Evolutionary conservation across 257 asterid genomes (phyloP).

Genomic region (Nicotiana noctiflora): DNA sequence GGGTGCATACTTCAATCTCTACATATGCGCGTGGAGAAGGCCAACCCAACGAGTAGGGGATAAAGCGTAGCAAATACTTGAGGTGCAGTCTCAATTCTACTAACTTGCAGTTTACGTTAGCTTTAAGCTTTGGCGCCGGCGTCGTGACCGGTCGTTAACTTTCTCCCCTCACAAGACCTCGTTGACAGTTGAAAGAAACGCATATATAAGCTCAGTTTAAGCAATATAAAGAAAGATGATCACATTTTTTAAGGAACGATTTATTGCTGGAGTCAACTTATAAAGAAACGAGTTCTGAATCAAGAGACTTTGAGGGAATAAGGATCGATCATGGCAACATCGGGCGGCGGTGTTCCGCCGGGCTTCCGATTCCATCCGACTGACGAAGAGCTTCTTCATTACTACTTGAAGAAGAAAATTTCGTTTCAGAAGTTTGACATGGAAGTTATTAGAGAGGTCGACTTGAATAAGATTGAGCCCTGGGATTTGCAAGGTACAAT

Average conservation of each 20-base stretch:
- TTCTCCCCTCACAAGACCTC: slow-evolving; percentile 22
- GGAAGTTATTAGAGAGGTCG: slow-evolving; percentile 87
- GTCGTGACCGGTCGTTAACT: slow-evolving; percentile 87
- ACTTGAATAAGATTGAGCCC: slow-evolving; percentile 83
- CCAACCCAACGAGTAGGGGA: not conserved
- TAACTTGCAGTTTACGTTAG: slow-evolving; percentile 43
- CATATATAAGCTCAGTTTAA: not conserved
- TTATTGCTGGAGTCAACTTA: too few relatives aligned
- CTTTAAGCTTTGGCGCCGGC: slow-evolving; percentile 71
- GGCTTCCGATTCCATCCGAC: slow-evolving; percentile 92
- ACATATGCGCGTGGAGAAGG: slow-evolving; percentile 15
- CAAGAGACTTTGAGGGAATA: too few relatives aligned
- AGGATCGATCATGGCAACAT: not conserved
- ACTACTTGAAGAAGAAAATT: slow-evolving; percentile 81
- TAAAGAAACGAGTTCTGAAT: too few relatives aligned
- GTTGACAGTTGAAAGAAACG: slow-evolving; percentile 24
- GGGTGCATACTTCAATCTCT: not conserved
- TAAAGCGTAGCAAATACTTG: not conserved
- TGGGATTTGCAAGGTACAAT: slow-evolving; percentile 86
- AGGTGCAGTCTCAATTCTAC: not conserved
- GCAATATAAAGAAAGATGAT: not conserved
- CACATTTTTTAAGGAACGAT: too few relatives aligned
- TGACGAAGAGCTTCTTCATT: slow-evolving; percentile 90
- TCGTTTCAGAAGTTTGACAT: slow-evolving; percentile 80
- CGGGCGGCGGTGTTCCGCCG: slow-evolving; percentile 75